Evolutionary conservation across 805 yeast species (phyloP), one percentile per base, ranked within the genome.

Genomic region (Torulaspora indica): DNA sequence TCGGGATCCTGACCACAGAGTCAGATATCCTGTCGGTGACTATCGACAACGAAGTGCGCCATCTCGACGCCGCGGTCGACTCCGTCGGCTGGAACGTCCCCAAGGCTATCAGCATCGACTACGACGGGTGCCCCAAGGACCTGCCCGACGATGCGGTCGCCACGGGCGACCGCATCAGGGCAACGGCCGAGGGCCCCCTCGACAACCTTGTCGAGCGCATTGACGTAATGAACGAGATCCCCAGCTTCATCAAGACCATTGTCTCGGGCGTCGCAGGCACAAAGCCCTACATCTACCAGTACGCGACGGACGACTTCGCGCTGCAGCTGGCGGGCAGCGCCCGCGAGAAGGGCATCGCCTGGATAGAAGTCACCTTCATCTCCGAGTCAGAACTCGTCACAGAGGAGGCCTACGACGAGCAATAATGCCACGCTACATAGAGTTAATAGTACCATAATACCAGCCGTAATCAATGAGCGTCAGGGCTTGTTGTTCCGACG

Each of bases 221-320:
- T 46, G 98, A 93, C 68, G 98, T 93, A 47, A 89, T 93, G 97
- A 86, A 89, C 40, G 98, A 93, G 69, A 82, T 93, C 47, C 98
- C 98, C 22, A 82, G 79, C 51, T 89, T 93, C 67, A 95, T 93
- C 54, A 93, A 91, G 70, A 85, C 82, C 57, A 85, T 93, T 47
- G 98, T 87, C 36, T 80, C 90, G 50, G 96, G 95, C 46, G 95
- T 91, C 43, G 93, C 93, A 12, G 98, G 98, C 40, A 82, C 98
- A 22, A 86, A 84, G 63, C 98, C 98, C n/a, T 91, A 78, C 71
- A 91, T 93, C 58, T 93, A 90, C 69, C 98, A 93, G 71, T 93
- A 79, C 70, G 77, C 83, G 63, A 82, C 86, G 63, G 75, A 76
- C 43, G 54, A 57, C 25, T 60, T 62, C 37, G 43, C 51, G 13